Base-by-base conservation (phyloP, 2,329 filamentous ascomycete species). In the Pyrenochaeta sp. region DNA sequence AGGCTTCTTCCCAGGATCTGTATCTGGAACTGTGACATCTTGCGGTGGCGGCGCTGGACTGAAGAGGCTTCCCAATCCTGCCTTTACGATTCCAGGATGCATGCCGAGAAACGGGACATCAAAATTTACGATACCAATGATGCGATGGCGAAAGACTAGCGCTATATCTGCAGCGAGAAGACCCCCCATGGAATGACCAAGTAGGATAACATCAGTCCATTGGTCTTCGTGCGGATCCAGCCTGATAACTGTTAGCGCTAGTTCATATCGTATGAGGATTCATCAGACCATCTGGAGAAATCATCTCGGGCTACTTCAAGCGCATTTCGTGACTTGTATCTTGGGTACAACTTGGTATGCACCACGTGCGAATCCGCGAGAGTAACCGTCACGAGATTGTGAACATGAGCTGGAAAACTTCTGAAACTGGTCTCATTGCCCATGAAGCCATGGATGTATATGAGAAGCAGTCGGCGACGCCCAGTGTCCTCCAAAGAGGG, bases 401-500 rank as follows among this genome's bases (percentile, higher is more conserved):
- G 93, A 3, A 97, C 86, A 79, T 97, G 92, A 7, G 91, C 91
- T 0, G 93, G 93, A 68, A 97, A 96, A 44, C 90, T 91, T 61
- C 89, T 86, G 73, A 97, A 97, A 56, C 91, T 96, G 32, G 90
- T 90, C 75, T 95, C 91, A 58, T 91, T 90, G 50, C 93, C 93
- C 84, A 95, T 90, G 79, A 96, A 97, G 59, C 93, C 93, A 80
- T 97, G 93, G 54, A 97, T 88, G 74, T 93, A 97, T 52, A 97
- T 82, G 24, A 96, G 74, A 1, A 97, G 83, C 25, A 97, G 82
- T 27, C 82, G 84, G 49, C 87, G 79, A 25, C 78, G 74, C n/a
- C 76, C 73, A 9, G 66, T 60, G 28, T 72, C 64, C 13, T 71
- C 67, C 32, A 58, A 42, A 3, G 74, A 65, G 12, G 68, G 67